A percentile compares a stretch with the other conserved stretches of the same genome.
phyloP scores from a whole-genome alignment of 345 rosid species.

The Tarenaya hassleriana region DNA sequence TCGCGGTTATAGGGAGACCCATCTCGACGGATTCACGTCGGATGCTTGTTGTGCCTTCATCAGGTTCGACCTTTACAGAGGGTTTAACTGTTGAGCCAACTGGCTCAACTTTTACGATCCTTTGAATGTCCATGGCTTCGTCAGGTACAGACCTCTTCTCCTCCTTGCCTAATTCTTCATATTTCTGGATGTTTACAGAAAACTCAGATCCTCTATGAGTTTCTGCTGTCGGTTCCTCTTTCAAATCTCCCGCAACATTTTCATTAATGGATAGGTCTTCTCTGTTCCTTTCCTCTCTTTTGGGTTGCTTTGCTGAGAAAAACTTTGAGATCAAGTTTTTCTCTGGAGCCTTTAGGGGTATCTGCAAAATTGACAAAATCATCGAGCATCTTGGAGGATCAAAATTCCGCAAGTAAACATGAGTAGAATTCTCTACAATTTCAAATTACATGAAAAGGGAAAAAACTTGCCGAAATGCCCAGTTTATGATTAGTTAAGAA shows the following conservation, averaged over 20 bases:
- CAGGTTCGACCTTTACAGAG: conserved; percentile 12
- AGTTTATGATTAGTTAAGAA: neutral
- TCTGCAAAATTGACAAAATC: conserved; percentile 34
- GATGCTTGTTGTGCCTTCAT: conserved; percentile 3
- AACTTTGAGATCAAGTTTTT: conserved; percentile 65
- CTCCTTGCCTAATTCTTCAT: conserved; percentile 2
- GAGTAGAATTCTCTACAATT: neutral
- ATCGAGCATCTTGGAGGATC: conserved; percentile 1
- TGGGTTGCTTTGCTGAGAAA: conserved; percentile 46
- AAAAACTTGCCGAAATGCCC: neutral
- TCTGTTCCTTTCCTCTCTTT: conserved; percentile 32
- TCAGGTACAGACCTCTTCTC: conserved; percentile 7
- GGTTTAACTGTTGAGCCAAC: conserved; percentile 6
- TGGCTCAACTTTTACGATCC: conserved; percentile 20
- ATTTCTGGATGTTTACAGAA: conserved; percentile 14
- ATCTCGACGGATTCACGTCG: neutral
- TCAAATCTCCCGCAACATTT: conserved; percentile 17
- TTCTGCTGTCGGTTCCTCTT: conserved; percentile 26
- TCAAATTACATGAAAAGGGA: too few species aligned
- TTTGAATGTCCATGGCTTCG: conserved; percentile 12
- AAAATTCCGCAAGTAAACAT: neutral
- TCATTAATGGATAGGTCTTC: conserved; percentile 24
- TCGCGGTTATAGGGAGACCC: neutral
- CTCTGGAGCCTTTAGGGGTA: conserved; percentile 43
- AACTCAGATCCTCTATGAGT: conserved; percentile 3